These are phyloP conservation scores for Combretum micranthum DNA, from an alignment of 345 rosid genomes.

Conservation along the genomic window DNA sequence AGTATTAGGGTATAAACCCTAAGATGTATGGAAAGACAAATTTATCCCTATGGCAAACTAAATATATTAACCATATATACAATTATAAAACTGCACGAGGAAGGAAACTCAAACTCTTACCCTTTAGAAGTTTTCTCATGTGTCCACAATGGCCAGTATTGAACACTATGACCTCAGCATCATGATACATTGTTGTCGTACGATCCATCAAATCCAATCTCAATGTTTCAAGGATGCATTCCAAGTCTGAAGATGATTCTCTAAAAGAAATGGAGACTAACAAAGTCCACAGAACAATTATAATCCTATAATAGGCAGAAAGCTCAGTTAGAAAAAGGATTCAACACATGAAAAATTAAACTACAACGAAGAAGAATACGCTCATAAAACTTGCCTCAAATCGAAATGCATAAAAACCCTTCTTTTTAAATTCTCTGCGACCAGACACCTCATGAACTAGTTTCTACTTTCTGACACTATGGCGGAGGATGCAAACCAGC, in stretches of 20 bases:
- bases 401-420: conserved; percentile 72
- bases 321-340: neutral
- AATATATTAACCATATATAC: too few relatives aligned
- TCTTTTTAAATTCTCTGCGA: conserved; percentile 66
- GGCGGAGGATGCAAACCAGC: conserved; percentile 72
- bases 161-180: conserved; percentile 74
- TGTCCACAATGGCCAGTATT: conserved; percentile 98
- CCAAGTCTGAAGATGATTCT: conserved; percentile 45
- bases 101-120: conserved; percentile 35
- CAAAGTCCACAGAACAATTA: conserved; percentile 77
- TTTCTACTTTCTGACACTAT: conserved; percentile 53
- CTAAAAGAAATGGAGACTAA: conserved; percentile 74
- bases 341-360: neutral
- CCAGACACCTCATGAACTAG: conserved; percentile 72
- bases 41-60: too few relatives aligned
- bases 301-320: conserved; percentile 49
- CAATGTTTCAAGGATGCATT: conserved; percentile 59
- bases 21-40: too few relatives aligned
- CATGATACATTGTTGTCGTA: conserved; percentile 58
- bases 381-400: conserved; percentile 55
- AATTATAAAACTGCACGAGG: too few relatives aligned
- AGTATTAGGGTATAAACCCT: too few relatives aligned
- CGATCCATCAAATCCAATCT: conserved; percentile 82
- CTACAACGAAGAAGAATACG: neutral
- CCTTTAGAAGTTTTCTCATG: conserved; percentile 91